Base-by-base conservation (phyloP, 2,329 filamentous ascomycete species). In the Ophiostoma novo-ulmi region DNA sequence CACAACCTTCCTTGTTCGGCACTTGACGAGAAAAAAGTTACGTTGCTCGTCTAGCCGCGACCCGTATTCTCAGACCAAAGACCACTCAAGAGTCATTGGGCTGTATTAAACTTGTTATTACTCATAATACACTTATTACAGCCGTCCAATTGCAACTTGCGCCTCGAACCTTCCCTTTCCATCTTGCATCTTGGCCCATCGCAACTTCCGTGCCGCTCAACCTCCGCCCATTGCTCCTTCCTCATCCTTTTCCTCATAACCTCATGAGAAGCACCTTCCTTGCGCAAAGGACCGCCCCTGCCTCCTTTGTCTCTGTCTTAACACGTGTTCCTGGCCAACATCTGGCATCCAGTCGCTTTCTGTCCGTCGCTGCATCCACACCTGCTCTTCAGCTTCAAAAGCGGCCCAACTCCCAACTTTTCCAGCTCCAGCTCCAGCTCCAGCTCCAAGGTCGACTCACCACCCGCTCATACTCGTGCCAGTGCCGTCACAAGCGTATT, bases 1-100 rank as follows among this genome's bases (percentile, higher is more conserved):
- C 52, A 71, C 70, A 71, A 71, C 70, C 70, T 71, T 71, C 70
- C 70, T 69, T 67, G 67, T 71, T 71, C 70, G 70, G 70, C 63
- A 69, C 67, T 67, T 69, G 58, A 31, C 55, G 61, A 48, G 44
- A 36, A 36, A 70, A 52, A 44, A 61, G 63, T 64, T 48, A 31
- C 55, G 17, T 5, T 48, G 52, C 65, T 48, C 13, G 61, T 39
- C 10, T 63, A 68, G 44, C 39, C 66, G 66, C 66, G 26, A 68
- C 41, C 66, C 65, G 41, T 58, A 58, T 58, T 58, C 44, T 48
- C 38, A 31, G 26, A 31, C 26, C 26, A 31, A 31, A 31, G 3
- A 20, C 44, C n/a, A 26, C 22, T 26, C 52, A 20, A 31, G n/a
- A 58, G 52, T 58, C 52, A 58, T 26, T 26, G 52, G 52, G 52